phyloP scores from a whole-genome alignment of 192 early-diverging fungal genomes.

The Linnemannia zychae region DNA sequence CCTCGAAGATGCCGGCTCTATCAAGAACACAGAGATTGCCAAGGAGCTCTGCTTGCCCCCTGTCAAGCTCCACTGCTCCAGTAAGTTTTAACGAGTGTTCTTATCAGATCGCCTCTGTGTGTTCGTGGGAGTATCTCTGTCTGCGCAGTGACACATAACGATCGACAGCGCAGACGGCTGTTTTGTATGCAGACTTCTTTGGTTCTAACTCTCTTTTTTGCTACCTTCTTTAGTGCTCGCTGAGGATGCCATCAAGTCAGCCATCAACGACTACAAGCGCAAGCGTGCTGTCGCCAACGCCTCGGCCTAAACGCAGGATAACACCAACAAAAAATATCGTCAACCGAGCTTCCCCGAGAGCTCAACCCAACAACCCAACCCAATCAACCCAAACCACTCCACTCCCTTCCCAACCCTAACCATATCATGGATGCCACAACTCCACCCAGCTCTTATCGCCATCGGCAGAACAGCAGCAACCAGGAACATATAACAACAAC shows the following conservation, averaged over 20 bases:
- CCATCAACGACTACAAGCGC: conserved; percentile 95
- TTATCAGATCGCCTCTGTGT: background rate
- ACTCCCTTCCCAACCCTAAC: background rate
- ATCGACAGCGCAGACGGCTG: no score
- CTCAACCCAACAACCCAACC: conserved; percentile 4
- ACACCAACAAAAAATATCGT: background rate
- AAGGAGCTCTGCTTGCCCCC: conserved; percentile 95
- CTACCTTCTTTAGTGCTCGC: conserved; percentile 86
- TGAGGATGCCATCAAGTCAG: conserved; percentile 98
- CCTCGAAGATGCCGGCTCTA: conserved; percentile 89
- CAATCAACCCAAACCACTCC: conserved; percentile 5
- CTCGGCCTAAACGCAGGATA: conserved; percentile 16
- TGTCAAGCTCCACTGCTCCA: conserved; percentile 98
- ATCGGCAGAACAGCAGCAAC: background rate
- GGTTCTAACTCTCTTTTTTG: conserved; percentile 14
- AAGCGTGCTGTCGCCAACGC: conserved; percentile 71
- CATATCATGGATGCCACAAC: conserved; percentile 4
- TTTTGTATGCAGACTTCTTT: conserved; percentile 21
- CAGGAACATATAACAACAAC: background rate
- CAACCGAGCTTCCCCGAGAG: conserved; percentile 8
- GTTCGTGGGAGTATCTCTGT: background rate
- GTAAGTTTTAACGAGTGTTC: conserved; percentile 63
- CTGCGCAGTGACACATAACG: background rate
- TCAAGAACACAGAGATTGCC: conserved; percentile 98
- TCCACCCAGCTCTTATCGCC: background rate